These are phyloP conservation scores for Clarkia xantiana DNA, from an alignment of 345 rosid species.

Conservation along the genomic window DNA sequence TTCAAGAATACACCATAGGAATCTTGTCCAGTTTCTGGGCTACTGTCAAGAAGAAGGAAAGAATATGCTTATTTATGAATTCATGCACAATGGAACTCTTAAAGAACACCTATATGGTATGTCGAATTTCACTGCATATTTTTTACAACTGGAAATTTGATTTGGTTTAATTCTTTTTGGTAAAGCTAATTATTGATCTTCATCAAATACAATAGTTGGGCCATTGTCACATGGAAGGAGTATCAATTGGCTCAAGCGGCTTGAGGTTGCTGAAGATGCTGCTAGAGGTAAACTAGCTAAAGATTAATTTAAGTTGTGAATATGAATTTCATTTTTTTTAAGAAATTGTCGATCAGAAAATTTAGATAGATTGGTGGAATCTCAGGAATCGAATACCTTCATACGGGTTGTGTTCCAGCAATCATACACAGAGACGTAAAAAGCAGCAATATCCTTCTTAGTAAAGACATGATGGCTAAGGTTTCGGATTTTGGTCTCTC, in stretches of 20 bases:
- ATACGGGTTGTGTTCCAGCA: conserved; percentile 91
- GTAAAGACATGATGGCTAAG: conserved; percentile 75
- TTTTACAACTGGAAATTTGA: too few species aligned
- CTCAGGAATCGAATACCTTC: conserved; percentile 94
- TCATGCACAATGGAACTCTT: conserved; percentile 95
- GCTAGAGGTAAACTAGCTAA: conserved; percentile 51
- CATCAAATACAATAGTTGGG: conserved; percentile 23
- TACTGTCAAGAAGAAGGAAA: conserved; percentile 90
- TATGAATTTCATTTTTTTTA: neutral
- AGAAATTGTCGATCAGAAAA: neutral
- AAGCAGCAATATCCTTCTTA: conserved; percentile 90
- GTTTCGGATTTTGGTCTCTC: conserved; percentile 97
- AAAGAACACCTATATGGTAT: conserved; percentile 96
- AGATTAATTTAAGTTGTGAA: neutral
- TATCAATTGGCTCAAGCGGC: conserved; percentile 84
- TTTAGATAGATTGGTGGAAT: neutral
- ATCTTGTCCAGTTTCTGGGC: conserved; percentile 92
- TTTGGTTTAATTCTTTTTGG: neutral
- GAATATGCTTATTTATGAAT: conserved; percentile 85
- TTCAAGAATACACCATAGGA: conserved; percentile 97
- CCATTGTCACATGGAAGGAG: conserved; percentile 41
- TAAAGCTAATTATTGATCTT: neutral
- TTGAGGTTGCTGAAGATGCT: conserved; percentile 93
- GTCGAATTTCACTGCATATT: neutral
- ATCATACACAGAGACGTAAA: conserved; percentile 92